Base-by-base conservation (phyloP, 2,329 filamentous ascomycete genomes). In the Penicillium frequentans region DNA sequence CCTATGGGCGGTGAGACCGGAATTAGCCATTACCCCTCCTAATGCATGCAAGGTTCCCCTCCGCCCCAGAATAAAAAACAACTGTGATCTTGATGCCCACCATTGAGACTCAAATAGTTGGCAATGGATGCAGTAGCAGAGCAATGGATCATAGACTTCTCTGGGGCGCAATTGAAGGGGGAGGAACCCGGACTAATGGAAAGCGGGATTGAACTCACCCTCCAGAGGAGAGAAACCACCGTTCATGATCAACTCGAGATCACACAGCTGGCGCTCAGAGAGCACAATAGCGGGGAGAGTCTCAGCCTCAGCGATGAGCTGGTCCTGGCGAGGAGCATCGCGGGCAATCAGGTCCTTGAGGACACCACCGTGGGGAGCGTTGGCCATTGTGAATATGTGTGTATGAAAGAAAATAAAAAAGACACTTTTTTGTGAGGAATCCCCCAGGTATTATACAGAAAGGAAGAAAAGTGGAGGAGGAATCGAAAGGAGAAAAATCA, bases 211-310 rank as follows among this genome's bases (percentile, higher is more conserved):
- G 42, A 64, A 83, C 86, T 62, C 70, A 96, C 93, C 95, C 86
- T 99, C 93, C 42, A 99, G 86, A 58, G 95, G 95, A 64, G 93
- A 97, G 82, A 99, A 99, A 65, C 95, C 95, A 75, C 95, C 95
- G 77, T 92, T 98, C 77, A 99, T 87, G 72, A 99, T 92, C 78
- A 99, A 81, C 80, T 99, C 95, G 66, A 99, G 84, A 84, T 99
- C 95, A 80, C 95, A 99, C 49, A 99, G 87, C 80, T 99, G 95
- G 71, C 95, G 88, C 84, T 99, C 95, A 51, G 86, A 90, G 66
- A 99, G 87, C 58, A 89, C 81, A 66, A 99, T 83, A 37, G 93
- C 90, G 37, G 92, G 91, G 46, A 98, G 87, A 31, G 74, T 88
- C 82, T 96, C 93, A 43, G 93, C 90, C 81, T 99, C 95, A 47